phyloP scores from a whole-genome alignment of 441 rosid species.

The Mallotus repandus region DNA sequence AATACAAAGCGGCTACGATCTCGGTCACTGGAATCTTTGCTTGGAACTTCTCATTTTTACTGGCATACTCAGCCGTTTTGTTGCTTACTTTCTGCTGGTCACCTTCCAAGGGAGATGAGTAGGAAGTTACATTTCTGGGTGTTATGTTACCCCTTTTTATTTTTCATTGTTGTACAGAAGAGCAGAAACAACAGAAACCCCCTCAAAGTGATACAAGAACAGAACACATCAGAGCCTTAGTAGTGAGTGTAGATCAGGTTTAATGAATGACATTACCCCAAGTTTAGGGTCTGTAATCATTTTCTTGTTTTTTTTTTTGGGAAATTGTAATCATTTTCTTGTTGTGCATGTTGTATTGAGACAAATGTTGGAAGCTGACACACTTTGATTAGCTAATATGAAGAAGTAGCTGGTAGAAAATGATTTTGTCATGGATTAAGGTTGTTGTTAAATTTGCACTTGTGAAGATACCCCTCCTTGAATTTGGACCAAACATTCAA shows the following conservation, averaged over 20 bases:
- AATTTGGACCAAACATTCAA: too few species aligned
- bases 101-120: constrained; percentile 68
- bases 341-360: not conserved
- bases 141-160: too few species aligned
- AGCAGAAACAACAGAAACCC: not conserved
- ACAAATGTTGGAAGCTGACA: not conserved
- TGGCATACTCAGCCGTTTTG: constrained; percentile 54
- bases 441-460: not conserved
- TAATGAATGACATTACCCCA: not conserved
- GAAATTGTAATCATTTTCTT: not conserved
- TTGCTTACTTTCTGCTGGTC: constrained; percentile 64
- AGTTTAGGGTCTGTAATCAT: constrained; percentile 5
- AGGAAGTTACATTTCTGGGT: constrained; percentile 3
- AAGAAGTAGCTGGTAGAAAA: not conserved
- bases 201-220: not conserved
- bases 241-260: constrained; percentile 18
- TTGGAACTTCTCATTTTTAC: constrained; percentile 54
- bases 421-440: too few species aligned
- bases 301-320: too few species aligned
- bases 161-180: constrained; percentile 5
- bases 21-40: constrained; percentile 60
- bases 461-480: too few species aligned
- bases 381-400: not conserved
- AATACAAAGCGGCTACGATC: constrained; percentile 48
- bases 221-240: not conserved